These are phyloP conservation scores for Venturia pyrina DNA, from an alignment of 2,329 filamentous ascomycete genomes.

Conservation along the genomic window DNA sequence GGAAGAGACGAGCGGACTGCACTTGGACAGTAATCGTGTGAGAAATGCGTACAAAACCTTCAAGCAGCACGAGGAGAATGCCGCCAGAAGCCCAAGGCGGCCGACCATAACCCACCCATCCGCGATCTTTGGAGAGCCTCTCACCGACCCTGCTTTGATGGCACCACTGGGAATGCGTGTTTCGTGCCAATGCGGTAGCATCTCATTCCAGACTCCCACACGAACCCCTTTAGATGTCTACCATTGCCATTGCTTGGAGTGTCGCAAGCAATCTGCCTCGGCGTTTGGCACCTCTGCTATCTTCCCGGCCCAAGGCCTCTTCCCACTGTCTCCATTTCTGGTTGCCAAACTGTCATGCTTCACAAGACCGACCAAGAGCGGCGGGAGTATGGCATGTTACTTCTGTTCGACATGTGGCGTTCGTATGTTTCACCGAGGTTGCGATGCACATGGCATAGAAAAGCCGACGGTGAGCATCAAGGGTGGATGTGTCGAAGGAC, in stretches of 20 bases:
- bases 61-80: neutral
- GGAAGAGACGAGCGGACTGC: slow-evolving; percentile 9
- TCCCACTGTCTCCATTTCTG: slow-evolving; percentile 41
- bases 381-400: slow-evolving; percentile 51
- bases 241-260: slow-evolving; percentile 61
- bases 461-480: slow-evolving; percentile 12
- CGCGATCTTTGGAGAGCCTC: neutral
- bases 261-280: slow-evolving; percentile 54
- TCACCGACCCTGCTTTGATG: neutral
- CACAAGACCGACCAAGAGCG: slow-evolving; percentile 48
- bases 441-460: neutral
- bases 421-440: slow-evolving; percentile 10
- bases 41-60: slow-evolving; percentile 9
- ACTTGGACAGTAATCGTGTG: slow-evolving; percentile 10
- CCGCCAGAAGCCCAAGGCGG: neutral
- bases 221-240: slow-evolving; percentile 53
- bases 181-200: slow-evolving; percentile 53
- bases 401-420: slow-evolving; percentile 40
- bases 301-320: slow-evolving; percentile 45
- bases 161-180: neutral
- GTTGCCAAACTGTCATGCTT: slow-evolving; percentile 38
- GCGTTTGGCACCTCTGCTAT: slow-evolving; percentile 62
- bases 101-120: neutral
- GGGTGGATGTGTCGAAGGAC: slow-evolving; percentile 12
- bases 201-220: slow-evolving; percentile 53